A percentile compares a stretch with the other conserved stretches of the same genome.
Conservation (phyloP, 1,284 basidiomycete genomes). For the Tilletia setariae region DNA sequence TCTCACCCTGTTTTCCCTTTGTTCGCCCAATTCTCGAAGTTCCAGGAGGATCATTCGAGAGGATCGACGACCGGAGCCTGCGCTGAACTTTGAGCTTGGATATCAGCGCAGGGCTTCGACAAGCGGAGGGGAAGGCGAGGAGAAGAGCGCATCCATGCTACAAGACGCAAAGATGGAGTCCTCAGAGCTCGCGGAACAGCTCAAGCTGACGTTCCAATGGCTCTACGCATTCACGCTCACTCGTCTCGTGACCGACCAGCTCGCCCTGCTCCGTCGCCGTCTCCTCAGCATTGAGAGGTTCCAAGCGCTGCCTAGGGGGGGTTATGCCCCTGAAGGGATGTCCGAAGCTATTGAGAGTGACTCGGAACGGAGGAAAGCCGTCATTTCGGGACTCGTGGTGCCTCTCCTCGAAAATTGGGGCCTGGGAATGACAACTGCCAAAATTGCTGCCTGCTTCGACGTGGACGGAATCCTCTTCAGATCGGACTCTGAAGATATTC, state of each 20-base stretch:
- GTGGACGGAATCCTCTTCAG: conserved; percentile 1
- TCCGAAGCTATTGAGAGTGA: not conserved
- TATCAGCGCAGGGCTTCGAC: too few relatives aligned
- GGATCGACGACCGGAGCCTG: not conserved
- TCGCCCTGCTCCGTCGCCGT: not conserved
- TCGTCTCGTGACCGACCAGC: not conserved
- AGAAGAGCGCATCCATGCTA: too few relatives aligned
- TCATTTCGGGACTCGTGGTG: not conserved
- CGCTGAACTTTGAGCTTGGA: not conserved
- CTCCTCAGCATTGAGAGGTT: not conserved
- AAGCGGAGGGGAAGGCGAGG: too few relatives aligned
- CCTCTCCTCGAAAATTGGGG: conserved; percentile 11
- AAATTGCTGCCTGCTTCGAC: conserved; percentile 1
- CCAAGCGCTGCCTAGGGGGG: not conserved
- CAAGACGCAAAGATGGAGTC: too few relatives aligned
- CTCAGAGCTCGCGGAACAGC: not conserved
- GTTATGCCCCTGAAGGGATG: not conserved
- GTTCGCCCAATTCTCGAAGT: not conserved
- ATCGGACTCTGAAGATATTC: not conserved
- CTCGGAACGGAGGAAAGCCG: not conserved
- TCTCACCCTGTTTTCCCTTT: not conserved
- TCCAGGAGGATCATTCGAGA: not conserved
- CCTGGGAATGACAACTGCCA: not conserved
- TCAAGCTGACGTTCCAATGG: not conserved
- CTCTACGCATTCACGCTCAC: conserved; percentile 5